Evolutionary conservation across 1,284 basidiomycete genomes (phyloP).

Genomic region (Tylopilus sp.): DNA sequence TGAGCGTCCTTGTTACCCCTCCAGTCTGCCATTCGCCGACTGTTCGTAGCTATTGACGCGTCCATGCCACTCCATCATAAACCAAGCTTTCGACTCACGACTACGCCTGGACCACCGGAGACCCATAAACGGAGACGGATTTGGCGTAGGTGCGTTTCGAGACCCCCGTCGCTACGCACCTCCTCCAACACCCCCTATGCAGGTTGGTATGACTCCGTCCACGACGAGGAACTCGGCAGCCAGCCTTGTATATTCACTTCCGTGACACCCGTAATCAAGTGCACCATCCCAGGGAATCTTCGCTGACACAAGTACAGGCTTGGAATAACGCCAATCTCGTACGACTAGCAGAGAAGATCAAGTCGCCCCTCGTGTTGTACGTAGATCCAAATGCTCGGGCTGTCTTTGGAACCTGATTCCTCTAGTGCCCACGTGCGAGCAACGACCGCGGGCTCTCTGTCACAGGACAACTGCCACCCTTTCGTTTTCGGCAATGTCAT

Average conservation of each 20-base stretch:
- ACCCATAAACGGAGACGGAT: slow-evolving; percentile 95
- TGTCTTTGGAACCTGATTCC: slow-evolving; percentile 1
- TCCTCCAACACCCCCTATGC: background rate
- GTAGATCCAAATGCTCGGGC: slow-evolving; percentile 25
- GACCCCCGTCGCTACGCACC: background rate
- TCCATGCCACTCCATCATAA: slow-evolving; percentile 94
- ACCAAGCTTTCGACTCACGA: slow-evolving; percentile 91
- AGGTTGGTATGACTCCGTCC: slow-evolving; percentile 84
- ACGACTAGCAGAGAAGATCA: slow-evolving; percentile 91
- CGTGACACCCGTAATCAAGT: slow-evolving; percentile 71
- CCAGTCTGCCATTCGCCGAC: slow-evolving; percentile 8
- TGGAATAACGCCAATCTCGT: slow-evolving; percentile 93
- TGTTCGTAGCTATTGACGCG: slow-evolving; percentile 71
- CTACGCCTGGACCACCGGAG: slow-evolving; percentile 75
- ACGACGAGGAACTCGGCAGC: slow-evolving; percentile 76
- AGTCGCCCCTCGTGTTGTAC: slow-evolving; percentile 89
- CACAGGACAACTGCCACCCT: slow-evolving; percentile 92
- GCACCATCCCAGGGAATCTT: background rate
- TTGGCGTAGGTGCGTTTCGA: slow-evolving; percentile 80
- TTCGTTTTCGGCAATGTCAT: slow-evolving; percentile 86
- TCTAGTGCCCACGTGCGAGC: slow-evolving; percentile 85
- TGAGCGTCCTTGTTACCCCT: slow-evolving; percentile 32
- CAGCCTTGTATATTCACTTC: slow-evolving; percentile 96
- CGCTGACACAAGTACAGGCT: slow-evolving; percentile 50
- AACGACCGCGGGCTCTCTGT: slow-evolving; percentile 81